Evolutionary conservation across 2,329 filamentous ascomycete species (phyloP), one percentile per base, ranked within the genome.

Genomic region (Pestalotiopsis sp.): DNA sequence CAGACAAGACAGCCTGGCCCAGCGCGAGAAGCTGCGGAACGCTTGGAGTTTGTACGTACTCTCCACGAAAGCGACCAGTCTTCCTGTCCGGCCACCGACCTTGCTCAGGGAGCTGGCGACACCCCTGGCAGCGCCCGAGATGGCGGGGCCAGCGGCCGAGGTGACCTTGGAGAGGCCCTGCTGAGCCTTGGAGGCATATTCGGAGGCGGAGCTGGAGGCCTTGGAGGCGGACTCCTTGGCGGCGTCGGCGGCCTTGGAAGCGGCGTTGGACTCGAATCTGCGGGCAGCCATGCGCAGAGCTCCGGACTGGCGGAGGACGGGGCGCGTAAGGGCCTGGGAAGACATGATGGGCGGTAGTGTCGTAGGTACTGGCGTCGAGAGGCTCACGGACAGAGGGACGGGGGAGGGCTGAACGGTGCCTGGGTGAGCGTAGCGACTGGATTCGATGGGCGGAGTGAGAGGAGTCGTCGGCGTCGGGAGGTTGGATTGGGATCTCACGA

Each of bases 131-230:
- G 92, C 93, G 79, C 89, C 91, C 75, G 88, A 87, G 76, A 97
- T 86, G 70, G 91, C 93, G 70, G 93, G 91, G 68, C 93, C 93
- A 75, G 94, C 95, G 66, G 93, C 90, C 76, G 92, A 91, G 72
- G 91, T 87, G 77, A 96, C 95, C 79, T 91, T 90, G 76, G 92
- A 93, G 67, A 98, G 89, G 73, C 94, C 94, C 83, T 97, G 87
- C 73, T 91, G 88, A 69, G 94, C 94, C 87, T 94, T 94, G 76
- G 85, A 77, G 63, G 83, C 77, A 75, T 82, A 82, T 71, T 87
- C 81, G 72, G 83, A 79, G 59, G 83, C 82, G 38, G 81, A 76
- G 58, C 82, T 74, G 20, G 80, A 75, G 63, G 82, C 82, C 76
- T 86, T 81, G 62, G 81, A 75, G 49, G 82, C 79, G 58, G 81